Conservation (phyloP, 2,329 filamentous ascomycete species). For the Microsporum canis region DNA sequence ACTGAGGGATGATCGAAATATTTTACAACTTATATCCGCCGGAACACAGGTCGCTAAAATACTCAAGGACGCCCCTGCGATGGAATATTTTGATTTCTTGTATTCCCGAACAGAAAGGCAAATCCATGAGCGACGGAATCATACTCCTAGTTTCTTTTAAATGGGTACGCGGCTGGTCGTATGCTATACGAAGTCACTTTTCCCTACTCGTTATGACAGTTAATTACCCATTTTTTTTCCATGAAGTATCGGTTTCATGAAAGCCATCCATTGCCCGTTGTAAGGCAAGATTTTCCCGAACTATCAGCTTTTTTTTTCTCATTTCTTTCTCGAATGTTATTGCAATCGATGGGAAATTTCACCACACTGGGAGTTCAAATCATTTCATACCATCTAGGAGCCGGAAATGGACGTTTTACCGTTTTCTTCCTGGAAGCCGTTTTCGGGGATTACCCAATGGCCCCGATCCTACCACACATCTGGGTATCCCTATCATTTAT, state of each 20-base stretch:
- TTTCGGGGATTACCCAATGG: background rate
- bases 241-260: slow-evolving; percentile 3
- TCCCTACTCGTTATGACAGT: background rate
- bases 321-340: background rate
- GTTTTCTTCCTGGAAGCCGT: background rate
- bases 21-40: slow-evolving; percentile 75
- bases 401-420: background rate
- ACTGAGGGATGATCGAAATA: slow-evolving; percentile 78
- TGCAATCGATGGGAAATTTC: background rate
- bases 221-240: background rate
- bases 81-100: slow-evolving; percentile 69
- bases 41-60: slow-evolving; percentile 82
- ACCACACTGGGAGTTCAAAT: background rate
- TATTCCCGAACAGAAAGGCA: slow-evolving; percentile 72
- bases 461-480: background rate
- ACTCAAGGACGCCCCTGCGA: slow-evolving; percentile 69
- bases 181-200: slow-evolving; percentile 1
- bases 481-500: background rate
- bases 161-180: slow-evolving; percentile 4
- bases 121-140: slow-evolving; percentile 54
- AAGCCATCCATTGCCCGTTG: background rate
- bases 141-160: slow-evolving; percentile 26
- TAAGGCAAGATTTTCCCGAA: background rate
- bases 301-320: background rate
- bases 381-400: background rate